Conservation (phyloP, 352 stramenopile species). For the Phytophthora cactorum region DNA sequence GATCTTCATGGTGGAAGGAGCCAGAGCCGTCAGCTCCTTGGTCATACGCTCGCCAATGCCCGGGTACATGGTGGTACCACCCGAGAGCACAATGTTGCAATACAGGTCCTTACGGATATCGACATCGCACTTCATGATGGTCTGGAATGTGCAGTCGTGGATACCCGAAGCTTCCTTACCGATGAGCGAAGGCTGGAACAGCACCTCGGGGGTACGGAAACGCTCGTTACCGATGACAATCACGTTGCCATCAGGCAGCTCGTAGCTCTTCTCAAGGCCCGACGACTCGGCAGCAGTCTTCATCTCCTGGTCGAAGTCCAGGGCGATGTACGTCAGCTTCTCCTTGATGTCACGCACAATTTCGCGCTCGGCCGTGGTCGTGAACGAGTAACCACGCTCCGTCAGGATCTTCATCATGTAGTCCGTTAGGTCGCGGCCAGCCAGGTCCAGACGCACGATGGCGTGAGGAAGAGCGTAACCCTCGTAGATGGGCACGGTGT, state of each 20-base stretch:
- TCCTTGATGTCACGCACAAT: constrained; percentile 98
- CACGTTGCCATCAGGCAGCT: constrained; percentile 97
- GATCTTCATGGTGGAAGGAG: constrained; percentile 95
- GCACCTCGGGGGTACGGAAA: constrained; percentile 94
- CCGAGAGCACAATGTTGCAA: constrained; percentile 96
- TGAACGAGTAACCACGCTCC: constrained; percentile 95
- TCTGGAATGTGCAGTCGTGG: constrained; percentile 82
- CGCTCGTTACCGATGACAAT: constrained; percentile 97
- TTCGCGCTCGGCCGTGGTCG: constrained; percentile 94
- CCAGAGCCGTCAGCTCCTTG: constrained; percentile 92
- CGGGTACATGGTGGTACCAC: constrained; percentile 96
- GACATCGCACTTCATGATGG: constrained; percentile 93
- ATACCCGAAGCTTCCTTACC: constrained; percentile 83
- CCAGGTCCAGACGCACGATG: constrained; percentile 95
- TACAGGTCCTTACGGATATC: constrained; percentile 95
- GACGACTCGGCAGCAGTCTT: constrained; percentile 84
- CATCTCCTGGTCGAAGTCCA: constrained; percentile 96
- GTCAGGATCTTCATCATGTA: constrained; percentile 98
- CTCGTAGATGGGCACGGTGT: constrained; percentile 96
- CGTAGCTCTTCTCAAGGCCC: constrained; percentile 95
- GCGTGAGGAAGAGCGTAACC: constrained; percentile 96
- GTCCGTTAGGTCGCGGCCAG: constrained; percentile 94
- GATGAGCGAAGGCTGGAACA: constrained; percentile 96
- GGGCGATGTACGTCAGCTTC: constrained; percentile 95
- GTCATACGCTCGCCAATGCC: constrained; percentile 95